Percentiles rank a stretch among this genome's conserved stretches.
Evolutionary conservation across 345 rosid genomes (phyloP).

Genomic region (Boechera retrofracta): DNA sequence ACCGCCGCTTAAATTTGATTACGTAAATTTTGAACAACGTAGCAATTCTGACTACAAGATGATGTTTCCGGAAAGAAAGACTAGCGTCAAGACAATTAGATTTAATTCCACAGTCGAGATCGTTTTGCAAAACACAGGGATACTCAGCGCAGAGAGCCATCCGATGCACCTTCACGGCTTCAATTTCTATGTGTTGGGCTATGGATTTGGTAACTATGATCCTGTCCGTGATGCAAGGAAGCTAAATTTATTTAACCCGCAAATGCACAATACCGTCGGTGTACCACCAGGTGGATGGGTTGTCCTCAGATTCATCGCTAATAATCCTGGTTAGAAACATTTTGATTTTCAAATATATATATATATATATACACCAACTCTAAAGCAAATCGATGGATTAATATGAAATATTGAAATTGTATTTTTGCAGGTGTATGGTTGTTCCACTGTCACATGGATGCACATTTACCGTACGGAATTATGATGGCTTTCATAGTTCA

Average conservation of each 20-base stretch:
- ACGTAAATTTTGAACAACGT: constrained; percentile 46
- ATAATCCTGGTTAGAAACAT: constrained; percentile 69
- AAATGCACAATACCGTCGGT: constrained; percentile 64
- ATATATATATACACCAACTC: no score
- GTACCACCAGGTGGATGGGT: constrained; percentile 85
- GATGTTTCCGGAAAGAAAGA: constrained; percentile 55
- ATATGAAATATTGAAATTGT: background rate
- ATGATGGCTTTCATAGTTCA: constrained; percentile 37
- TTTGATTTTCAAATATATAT: background rate
- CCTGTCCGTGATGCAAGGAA: constrained; percentile 44
- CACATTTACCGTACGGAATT: constrained; percentile 34
- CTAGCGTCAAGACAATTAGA: constrained; percentile 59
- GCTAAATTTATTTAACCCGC: constrained; percentile 67
- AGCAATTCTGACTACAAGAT: constrained; percentile 25
- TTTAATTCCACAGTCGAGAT: constrained; percentile 72
- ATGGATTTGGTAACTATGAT: constrained; percentile 84
- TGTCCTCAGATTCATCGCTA: constrained; percentile 71
- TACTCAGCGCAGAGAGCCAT: constrained; percentile 64
- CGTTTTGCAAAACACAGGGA: constrained; percentile 70
- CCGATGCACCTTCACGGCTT: constrained; percentile 89
- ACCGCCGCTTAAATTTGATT: constrained; percentile 64
- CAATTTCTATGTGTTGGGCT: constrained; percentile 75
- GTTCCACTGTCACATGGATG: constrained; percentile 46
- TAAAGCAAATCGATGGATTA: background rate
- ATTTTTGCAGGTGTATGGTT: constrained; percentile 32